Conservation (phyloP, 805 yeast species). For the Ogataea wickerhamii region DNA sequence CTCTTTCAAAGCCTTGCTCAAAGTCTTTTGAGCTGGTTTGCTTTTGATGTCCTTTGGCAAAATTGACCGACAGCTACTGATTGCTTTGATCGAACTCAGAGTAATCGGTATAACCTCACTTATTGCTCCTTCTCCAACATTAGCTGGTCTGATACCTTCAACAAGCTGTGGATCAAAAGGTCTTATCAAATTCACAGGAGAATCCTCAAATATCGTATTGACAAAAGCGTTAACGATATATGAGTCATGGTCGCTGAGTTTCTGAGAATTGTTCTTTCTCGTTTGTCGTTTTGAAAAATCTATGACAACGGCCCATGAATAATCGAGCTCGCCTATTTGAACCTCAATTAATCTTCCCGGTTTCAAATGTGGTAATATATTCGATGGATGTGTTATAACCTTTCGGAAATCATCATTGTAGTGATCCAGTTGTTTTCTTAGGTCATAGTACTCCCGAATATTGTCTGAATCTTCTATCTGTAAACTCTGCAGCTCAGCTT, state of each 20-base stretch:
- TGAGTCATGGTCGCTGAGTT: constrained; percentile 80
- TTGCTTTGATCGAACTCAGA: constrained; percentile 64
- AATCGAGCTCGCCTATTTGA: constrained; percentile 57
- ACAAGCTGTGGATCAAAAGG: constrained; percentile 76
- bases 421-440: constrained; percentile 63
- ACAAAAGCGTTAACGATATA: constrained; percentile 85
- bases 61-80: constrained; percentile 77
- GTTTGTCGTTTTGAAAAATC: constrained; percentile 62
- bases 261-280: constrained; percentile 54
- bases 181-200: constrained; percentile 80
- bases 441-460: constrained; percentile 78
- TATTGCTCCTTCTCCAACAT: constrained; percentile 63
- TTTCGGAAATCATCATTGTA: constrained; percentile 76
- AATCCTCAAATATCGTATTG: constrained; percentile 69
- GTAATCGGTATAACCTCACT: constrained; percentile 84
- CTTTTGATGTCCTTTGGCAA: constrained; percentile 75
- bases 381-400: constrained; percentile 87
- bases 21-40: constrained; percentile 53
- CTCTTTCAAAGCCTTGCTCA: constrained; percentile 70
- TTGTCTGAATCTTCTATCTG: constrained; percentile 69
- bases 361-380: constrained; percentile 77
- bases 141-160: constrained; percentile 85
- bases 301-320: constrained; percentile 96
- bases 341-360: constrained; percentile 82
- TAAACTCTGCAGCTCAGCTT: constrained; percentile 44